Conservation (phyloP, 495 filamentous ascomycete species). For the Aspergillus steynii region DNA sequence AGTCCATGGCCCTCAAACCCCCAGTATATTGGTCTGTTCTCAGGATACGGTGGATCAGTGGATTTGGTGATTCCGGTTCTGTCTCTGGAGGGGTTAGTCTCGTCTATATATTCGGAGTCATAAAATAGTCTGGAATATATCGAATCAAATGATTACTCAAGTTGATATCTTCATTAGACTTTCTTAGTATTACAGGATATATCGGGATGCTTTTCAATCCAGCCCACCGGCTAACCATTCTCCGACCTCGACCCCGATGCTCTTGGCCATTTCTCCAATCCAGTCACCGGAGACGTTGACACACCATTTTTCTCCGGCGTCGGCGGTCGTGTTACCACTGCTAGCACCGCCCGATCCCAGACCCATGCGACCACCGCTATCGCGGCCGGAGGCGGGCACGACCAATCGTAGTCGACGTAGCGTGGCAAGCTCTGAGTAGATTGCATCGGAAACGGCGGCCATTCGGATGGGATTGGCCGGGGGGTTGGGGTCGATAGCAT, state of each 20-base stretch:
- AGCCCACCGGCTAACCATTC: slow-evolving; percentile 50
- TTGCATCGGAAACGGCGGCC: slow-evolving; percentile 55
- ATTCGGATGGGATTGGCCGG: slow-evolving; percentile 51
- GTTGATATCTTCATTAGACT: not conserved
- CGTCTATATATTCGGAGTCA: too few relatives aligned
- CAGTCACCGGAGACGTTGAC: slow-evolving; percentile 51
- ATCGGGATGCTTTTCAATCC: slow-evolving; percentile 27
- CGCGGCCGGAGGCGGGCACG: slow-evolving; percentile 55
- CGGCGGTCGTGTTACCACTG: slow-evolving; percentile 41
- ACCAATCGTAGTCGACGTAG: slow-evolving; percentile 76
- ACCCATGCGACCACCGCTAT: slow-evolving; percentile 27
- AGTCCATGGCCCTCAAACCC: slow-evolving; percentile 32
- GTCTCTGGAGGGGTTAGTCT: not conserved
- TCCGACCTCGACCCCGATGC: slow-evolving; percentile 48
- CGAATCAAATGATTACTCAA: not conserved
- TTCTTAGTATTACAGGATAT: too few relatives aligned
- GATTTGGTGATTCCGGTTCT: slow-evolving; percentile 32
- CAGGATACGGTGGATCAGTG: slow-evolving; percentile 39
- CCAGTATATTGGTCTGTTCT: slow-evolving; percentile 37
- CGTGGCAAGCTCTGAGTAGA: slow-evolving; percentile 75
- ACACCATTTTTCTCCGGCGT: slow-evolving; percentile 48
- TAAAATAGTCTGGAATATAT: not conserved
- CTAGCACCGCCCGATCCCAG: slow-evolving; percentile 29
- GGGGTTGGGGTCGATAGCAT: slow-evolving; percentile 70
- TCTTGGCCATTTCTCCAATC: slow-evolving; percentile 50